These are phyloP conservation scores for Podila epicladia DNA, from an alignment of 192 early-diverging fungal species.

Conservation along the genomic window DNA sequence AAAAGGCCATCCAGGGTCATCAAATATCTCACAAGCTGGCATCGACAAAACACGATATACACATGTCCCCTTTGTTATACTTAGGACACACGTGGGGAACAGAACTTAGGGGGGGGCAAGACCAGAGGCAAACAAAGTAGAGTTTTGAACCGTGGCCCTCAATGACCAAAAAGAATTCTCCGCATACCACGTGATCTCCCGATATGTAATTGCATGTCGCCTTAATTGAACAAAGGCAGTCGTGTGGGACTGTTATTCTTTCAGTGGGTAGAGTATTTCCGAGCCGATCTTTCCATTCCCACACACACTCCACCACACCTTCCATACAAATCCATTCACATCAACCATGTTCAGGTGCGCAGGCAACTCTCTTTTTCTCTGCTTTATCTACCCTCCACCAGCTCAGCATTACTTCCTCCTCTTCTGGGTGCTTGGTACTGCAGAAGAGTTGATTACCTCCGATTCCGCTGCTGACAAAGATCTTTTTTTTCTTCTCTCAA, in stretches of 20 bases:
- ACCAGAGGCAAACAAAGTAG: neutral
- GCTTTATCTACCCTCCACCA: neutral
- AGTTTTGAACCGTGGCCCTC: neutral
- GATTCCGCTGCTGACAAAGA: too few relatives aligned
- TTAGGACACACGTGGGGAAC: too few relatives aligned
- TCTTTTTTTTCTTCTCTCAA: neutral
- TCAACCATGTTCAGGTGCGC: slow-evolving; percentile 2
- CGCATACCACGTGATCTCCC: neutral
- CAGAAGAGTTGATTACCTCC: too few relatives aligned
- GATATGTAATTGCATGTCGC: neutral
- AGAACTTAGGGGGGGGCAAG: too few relatives aligned
- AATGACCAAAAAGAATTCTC: neutral
- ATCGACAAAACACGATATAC: neutral
- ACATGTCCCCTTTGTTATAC: neutral
- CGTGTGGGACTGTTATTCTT: neutral
- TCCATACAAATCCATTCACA: neutral
- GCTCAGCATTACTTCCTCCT: too few relatives aligned
- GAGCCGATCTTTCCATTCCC: too few relatives aligned
- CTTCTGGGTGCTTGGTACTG: too few relatives aligned
- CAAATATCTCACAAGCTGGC: neutral
- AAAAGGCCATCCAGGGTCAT: slow-evolving; percentile 6
- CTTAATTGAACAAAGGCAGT: neutral
- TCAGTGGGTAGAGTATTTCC: too few relatives aligned
- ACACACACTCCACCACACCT: neutral
- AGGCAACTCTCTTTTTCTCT: neutral